Conservation (phyloP, 2,329 filamentous ascomycete species). For the Exophiala alcalophila region DNA sequence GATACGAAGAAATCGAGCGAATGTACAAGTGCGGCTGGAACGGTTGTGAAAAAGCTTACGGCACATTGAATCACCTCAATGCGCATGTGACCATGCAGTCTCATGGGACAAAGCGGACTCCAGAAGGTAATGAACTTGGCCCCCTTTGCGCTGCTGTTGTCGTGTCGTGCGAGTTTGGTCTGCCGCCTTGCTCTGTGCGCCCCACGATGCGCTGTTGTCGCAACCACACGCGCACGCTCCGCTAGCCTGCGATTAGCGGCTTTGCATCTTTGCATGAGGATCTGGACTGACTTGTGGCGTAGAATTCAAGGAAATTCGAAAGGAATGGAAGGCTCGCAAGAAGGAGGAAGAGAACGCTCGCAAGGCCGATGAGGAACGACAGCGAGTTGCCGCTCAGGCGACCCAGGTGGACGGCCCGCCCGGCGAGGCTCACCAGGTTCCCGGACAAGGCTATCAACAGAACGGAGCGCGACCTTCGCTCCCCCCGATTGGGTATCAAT, state of each 20-base stretch:
- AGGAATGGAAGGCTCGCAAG: slow-evolving; percentile 98
- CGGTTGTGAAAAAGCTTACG: slow-evolving; percentile 97
- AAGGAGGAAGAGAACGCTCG: slow-evolving; percentile 93
- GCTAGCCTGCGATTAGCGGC: neutral
- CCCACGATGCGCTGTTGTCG: neutral
- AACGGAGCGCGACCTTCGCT: slow-evolving; percentile 61
- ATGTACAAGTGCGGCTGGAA: slow-evolving; percentile 99
- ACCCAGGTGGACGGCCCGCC: slow-evolving; percentile 51
- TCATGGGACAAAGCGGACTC: slow-evolving; percentile 89
- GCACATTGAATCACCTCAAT: slow-evolving; percentile 94
- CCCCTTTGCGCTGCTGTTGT: slow-evolving; percentile 13
- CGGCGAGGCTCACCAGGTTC: slow-evolving; percentile 43
- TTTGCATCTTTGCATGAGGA: neutral
- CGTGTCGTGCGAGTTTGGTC: slow-evolving; percentile 7
- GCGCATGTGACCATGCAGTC: slow-evolving; percentile 99
- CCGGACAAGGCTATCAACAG: slow-evolving; percentile 42
- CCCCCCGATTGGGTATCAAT: slow-evolving; percentile 72
- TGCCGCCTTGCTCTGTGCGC: no score
- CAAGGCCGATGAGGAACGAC: slow-evolving; percentile 84
- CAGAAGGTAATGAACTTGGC: slow-evolving; percentile 83
- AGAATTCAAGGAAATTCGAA: slow-evolving; percentile 99
- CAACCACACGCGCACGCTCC: neutral
- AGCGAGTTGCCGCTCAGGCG: slow-evolving; percentile 56
- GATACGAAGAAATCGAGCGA: slow-evolving; percentile 97
- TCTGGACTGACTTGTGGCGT: slow-evolving; percentile 12